Conservation (phyloP, 176 grass and related monocot species). For the Avena atlantica region DNA sequence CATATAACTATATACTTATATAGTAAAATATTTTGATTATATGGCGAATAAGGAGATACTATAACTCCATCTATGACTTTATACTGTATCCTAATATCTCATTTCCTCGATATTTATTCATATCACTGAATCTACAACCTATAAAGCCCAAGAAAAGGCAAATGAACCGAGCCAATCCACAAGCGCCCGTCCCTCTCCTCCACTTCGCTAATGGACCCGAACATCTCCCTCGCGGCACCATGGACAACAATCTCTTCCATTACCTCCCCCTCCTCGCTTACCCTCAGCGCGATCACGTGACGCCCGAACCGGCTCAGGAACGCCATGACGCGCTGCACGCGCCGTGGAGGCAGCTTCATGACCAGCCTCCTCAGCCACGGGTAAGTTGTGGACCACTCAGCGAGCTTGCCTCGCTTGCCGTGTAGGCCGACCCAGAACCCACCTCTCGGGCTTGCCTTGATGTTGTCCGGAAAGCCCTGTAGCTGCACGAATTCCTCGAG, state of each 20-base stretch:
- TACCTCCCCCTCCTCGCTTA: constrained; percentile 46
- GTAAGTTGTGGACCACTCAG: constrained; percentile 41
- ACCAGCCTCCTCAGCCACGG: constrained; percentile 40
- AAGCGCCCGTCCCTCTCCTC: constrained; percentile 55
- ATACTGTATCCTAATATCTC: no score
- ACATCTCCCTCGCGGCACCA: background rate
- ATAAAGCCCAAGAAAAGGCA: constrained; percentile 49
- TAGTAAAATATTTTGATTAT: no score
- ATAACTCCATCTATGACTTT: no score
- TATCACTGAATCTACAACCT: background rate
- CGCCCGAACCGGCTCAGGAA: constrained; percentile 21
- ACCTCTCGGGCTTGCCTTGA: constrained; percentile 66
- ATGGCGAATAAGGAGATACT: no score
- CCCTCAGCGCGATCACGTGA: constrained; percentile 45
- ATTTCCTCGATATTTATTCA: no score
- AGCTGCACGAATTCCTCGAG: constrained; percentile 49
- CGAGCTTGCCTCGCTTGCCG: constrained; percentile 51
- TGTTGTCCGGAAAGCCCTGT: constrained; percentile 63
- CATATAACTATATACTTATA: no score
- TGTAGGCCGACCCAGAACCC: constrained; percentile 69
- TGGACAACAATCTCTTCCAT: constrained; percentile 38
- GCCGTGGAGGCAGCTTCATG: background rate
- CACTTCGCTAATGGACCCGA: constrained; percentile 48
- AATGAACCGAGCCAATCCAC: constrained; percentile 59
- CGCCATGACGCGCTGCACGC: constrained; percentile 1